Conservation (phyloP, 495 filamentous ascomycete species). For the Penicillium salamii region DNA sequence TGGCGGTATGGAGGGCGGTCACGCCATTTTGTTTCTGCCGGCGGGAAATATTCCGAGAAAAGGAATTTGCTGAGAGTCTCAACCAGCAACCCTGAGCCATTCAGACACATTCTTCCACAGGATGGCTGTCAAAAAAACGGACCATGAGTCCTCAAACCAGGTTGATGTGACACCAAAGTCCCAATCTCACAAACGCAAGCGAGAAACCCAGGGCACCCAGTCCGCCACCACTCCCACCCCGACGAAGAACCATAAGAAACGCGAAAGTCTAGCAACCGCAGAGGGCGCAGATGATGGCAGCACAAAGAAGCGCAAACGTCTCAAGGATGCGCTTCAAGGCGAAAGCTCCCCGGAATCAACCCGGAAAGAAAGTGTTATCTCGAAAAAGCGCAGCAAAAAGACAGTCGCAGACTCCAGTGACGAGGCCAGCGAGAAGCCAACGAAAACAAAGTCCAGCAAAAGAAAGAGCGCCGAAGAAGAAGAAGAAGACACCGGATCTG, state of each 20-base stretch:
- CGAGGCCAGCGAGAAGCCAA: conserved; percentile 17
- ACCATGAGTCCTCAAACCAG: conserved; percentile 16
- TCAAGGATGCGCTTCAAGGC: conserved; percentile 15
- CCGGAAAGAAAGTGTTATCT: conserved; percentile 30
- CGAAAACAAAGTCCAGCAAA: conserved; percentile 30
- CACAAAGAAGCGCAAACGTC: conserved; percentile 24
- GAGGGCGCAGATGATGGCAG: conserved; percentile 12
- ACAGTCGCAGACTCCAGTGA: conserved; percentile 18
- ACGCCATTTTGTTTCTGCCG: neutral
- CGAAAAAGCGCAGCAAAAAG: conserved; percentile 24
- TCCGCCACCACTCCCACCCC: conserved; percentile 31
- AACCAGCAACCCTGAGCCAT: neutral
- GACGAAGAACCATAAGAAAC: conserved; percentile 40
- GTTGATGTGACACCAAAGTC: conserved; percentile 18
- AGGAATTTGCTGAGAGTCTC: conserved; percentile 14
- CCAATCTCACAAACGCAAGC: conserved; percentile 40
- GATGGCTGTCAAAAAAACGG: conserved; percentile 29
- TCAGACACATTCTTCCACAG: conserved; percentile 6
- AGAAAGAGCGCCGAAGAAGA: conserved; percentile 20
- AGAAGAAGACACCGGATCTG: conserved; percentile 16
- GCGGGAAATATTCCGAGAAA: conserved; percentile 12
- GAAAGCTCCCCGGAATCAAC: conserved; percentile 20
- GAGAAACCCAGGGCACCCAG: conserved; percentile 30
- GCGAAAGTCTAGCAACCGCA: conserved; percentile 17
- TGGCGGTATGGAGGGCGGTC: conserved; percentile 10